Base-by-base conservation (phyloP, 2,329 filamentous ascomycete species). In the Claviceps capensis region DNA sequence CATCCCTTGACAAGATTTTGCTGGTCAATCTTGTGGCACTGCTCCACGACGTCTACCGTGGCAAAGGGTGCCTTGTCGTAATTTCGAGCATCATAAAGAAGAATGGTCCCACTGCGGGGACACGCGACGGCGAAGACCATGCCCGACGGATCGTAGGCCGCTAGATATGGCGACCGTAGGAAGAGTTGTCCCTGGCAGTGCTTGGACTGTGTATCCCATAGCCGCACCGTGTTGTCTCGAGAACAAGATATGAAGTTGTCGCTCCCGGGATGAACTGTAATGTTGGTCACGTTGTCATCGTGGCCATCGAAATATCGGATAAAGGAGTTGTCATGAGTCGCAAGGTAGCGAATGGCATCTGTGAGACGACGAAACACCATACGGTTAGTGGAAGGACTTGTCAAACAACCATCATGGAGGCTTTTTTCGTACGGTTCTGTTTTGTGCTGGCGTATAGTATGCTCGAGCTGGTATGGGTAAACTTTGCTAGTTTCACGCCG, bases 391-490 rank as follows among this genome's bases (percentile, higher is more conserved):
- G 37, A 26, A 40, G 6, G 47, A n/a, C 17, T 6, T 19, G 47
- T 48, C 8, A 11, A 6, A 14, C 5, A 41, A 49, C 9, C 13
- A 30, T n/a, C 23, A 7, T 17, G 7, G 22, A n/a, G 41, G 22
- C 42, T 30, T 17, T 34, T 23, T 19, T 40, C 72, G 55, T 72
- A 88, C 85, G 79, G 63, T 98, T 94, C 60, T 94, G 82, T 65
- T 95, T 96, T 13, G 93, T 98, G 65, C 88, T 95, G 49, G 93
- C 90, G 63, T 97, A 96, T 54, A 98, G 83, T 63, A 98, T 88
- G 65, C 88, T 90, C 22, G 88, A 88, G 58, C 83, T 83, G 55
- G 91, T 86, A 65, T 97, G 93, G 1, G 91, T 95, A 67, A 97
- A 98, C 60, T 88, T 86, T 40, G 93, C 93, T 52, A 96, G 78